Percentiles rank a stretch among this genome's conserved stretches.
phyloP scores from a whole-genome alignment of 1,139 yeast genomes.

The Candida tetrigidarum region DNA sequence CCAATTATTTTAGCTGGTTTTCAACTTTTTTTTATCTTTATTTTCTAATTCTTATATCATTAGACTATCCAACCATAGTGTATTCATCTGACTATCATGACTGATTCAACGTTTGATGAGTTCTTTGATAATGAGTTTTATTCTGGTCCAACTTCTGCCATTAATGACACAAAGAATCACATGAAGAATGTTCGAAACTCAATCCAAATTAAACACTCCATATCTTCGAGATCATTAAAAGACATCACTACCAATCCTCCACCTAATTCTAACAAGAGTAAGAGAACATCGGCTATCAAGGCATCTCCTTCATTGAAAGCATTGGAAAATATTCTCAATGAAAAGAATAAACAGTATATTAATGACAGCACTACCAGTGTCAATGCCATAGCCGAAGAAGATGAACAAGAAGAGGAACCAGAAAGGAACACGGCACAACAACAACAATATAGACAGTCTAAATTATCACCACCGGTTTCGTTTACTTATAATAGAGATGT shows the following conservation, averaged over 20 bases:
- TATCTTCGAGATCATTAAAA: conserved; percentile 32
- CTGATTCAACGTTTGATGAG: conserved; percentile 19
- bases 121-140: conserved; percentile 24
- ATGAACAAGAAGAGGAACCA: conserved; percentile 24
- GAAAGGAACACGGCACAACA: no score
- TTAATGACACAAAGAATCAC: conserved; percentile 36
- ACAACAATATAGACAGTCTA: no score
- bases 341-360: conserved; percentile 20
- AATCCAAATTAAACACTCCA: conserved; percentile 50
- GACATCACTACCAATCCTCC: conserved; percentile 17
- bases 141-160: conserved; percentile 19
- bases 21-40: conserved; percentile 4
- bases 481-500: conserved; percentile 7
- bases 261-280: conserved; percentile 9
- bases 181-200: conserved; percentile 52
- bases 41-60: no score
- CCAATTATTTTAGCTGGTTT: neutral
- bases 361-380: conserved; percentile 9
- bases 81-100: conserved; percentile 2
- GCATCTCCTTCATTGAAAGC: conserved; percentile 60
- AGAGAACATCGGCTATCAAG: conserved; percentile 49
- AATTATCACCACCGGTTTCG: conserved; percentile 7
- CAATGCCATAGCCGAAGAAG: conserved; percentile 28
- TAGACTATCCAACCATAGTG: neutral
- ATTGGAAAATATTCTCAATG: conserved; percentile 49